These are phyloP conservation scores for Diaporthe sp. DNA, from an alignment of 2,329 filamentous ascomycete genomes.

Conservation along the genomic window DNA sequence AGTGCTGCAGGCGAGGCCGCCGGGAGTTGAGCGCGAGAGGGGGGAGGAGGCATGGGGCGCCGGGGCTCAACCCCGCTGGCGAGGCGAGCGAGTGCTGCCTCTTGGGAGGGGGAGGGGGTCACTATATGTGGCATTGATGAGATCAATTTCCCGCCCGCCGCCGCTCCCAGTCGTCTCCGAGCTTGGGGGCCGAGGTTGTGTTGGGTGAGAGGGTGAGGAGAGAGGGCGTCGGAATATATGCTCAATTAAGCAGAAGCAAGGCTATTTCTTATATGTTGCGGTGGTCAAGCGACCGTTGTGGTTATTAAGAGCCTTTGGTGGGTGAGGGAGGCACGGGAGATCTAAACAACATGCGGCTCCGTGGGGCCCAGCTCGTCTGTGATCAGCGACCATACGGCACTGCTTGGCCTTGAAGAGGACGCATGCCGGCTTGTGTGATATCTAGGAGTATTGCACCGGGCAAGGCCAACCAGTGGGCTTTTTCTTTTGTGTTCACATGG, in stretches of 20 bases:
- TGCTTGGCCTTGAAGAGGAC: not conserved
- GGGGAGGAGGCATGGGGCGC: not conserved
- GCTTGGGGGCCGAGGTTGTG: not conserved
- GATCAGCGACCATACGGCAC: not conserved
- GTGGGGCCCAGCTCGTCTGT: not conserved
- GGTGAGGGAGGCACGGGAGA: not conserved
- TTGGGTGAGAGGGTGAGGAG: not conserved
- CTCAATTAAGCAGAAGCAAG: not conserved
- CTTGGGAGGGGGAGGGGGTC: not conserved
- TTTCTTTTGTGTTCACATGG: not conserved
- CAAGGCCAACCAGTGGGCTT: not conserved
- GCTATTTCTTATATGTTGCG: not conserved
- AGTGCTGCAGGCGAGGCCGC: not conserved
- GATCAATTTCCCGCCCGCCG: not conserved
- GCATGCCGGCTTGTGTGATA: not conserved
- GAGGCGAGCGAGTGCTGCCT: conserved; percentile 7
- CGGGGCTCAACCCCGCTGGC: too few species aligned
- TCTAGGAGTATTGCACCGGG: not conserved
- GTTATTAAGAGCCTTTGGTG: not conserved
- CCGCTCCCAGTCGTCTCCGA: not conserved
- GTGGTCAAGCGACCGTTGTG: not conserved
- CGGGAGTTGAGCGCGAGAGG: too few species aligned
- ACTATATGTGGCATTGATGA: conserved; percentile 7
- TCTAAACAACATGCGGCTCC: not conserved
- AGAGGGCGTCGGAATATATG: not conserved